Conservation (phyloP, 352 stramenopile genomes). For the Phytophthora europaea region DNA sequence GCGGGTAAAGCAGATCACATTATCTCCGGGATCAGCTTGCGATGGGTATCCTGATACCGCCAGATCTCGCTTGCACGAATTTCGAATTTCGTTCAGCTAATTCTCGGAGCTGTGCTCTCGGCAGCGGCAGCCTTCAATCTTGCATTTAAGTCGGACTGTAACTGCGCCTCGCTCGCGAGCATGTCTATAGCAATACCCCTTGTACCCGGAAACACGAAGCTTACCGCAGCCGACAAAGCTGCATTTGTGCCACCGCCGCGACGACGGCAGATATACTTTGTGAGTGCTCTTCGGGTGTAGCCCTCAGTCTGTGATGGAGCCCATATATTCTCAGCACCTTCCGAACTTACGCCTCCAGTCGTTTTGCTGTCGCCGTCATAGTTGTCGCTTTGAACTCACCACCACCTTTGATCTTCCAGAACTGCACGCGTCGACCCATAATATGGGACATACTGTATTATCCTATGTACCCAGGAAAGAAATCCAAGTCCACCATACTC, state of each 20-base stretch:
- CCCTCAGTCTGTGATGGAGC: too few relatives aligned
- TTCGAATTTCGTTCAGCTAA: background rate
- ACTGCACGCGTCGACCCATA: conserved; percentile 9
- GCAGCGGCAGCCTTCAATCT: background rate
- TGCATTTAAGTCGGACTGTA: background rate
- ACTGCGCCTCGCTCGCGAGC: conserved; percentile 3
- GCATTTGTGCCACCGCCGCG: conserved; percentile 15
- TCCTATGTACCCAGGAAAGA: conserved; percentile 15
- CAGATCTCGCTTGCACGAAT: background rate
- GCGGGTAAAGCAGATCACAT: background rate
- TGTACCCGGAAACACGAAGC: background rate
- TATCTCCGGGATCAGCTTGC: background rate
- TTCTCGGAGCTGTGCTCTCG: background rate
- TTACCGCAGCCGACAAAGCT: conserved; percentile 8
- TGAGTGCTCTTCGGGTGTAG: conserved; percentile 3
- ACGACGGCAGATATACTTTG: conserved; percentile 6
- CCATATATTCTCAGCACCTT: too few relatives aligned
- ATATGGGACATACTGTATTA: too few relatives aligned
- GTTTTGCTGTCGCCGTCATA: too few relatives aligned
- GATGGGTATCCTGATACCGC: background rate
- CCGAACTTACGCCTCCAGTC: too few relatives aligned
- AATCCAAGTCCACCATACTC: conserved; percentile 22
- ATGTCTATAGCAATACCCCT: conserved; percentile 17
- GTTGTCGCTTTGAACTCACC: too few relatives aligned
- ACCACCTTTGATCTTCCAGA: background rate